phyloP scores from a whole-genome alignment of 73 alveolate genomes.

The Uronychia binucleata region DNA sequence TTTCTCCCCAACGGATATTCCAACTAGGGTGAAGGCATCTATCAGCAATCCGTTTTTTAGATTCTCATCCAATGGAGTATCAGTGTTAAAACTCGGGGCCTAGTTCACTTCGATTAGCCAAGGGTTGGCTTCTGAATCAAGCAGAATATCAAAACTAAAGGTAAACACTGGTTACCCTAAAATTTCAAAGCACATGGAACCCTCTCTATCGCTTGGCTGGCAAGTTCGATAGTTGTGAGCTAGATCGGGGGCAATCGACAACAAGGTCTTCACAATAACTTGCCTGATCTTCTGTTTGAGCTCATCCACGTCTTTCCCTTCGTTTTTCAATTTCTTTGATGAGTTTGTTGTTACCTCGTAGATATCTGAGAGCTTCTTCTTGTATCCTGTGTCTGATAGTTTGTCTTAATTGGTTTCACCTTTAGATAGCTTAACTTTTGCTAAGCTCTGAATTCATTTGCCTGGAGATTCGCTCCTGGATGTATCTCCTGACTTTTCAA shows the following conservation, averaged over 20 bases:
- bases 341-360: constrained; percentile 14
- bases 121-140: constrained; percentile 62
- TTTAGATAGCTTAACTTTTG: no score
- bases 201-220: constrained; percentile 60
- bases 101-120: constrained; percentile 85
- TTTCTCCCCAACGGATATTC: constrained; percentile 41
- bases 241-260: constrained; percentile 49
- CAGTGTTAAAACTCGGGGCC: constrained; percentile 87
- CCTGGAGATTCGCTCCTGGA: no score
- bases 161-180: constrained; percentile 24
- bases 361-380: background rate
- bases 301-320: constrained; percentile 41
- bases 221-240: constrained; percentile 63
- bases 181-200: constrained; percentile 64
- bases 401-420: no score
- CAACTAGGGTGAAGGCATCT: constrained; percentile 64
- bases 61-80: constrained; percentile 64
- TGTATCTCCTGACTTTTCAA: no score
- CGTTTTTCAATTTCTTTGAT: constrained; percentile 32
- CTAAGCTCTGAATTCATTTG: no score
- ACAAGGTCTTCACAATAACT: constrained; percentile 59
- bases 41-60: constrained; percentile 41
- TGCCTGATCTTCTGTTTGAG: constrained; percentile 40
- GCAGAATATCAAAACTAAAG: constrained; percentile 38
- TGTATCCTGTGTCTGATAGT: no score